phyloP scores from a whole-genome alignment of 768 basidiomycete species.

The Plicaturopsis crispa region DNA sequence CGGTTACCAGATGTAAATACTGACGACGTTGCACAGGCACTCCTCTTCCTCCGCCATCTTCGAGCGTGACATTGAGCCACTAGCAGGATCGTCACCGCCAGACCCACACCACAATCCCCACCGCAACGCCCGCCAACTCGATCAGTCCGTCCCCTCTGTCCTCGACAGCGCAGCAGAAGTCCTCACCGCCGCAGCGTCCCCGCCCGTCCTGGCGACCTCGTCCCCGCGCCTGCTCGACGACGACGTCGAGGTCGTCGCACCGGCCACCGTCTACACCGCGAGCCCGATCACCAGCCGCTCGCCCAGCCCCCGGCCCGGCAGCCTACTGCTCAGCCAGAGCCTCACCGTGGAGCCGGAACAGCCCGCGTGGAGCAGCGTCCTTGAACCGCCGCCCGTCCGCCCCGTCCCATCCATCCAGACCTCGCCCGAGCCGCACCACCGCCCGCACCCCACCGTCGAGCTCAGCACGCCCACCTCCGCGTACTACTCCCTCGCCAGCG shows the following conservation, averaged over 20 bases:
- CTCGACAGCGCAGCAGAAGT: slow-evolving; percentile 78
- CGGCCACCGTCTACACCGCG: slow-evolving; percentile 24
- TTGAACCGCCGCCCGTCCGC: slow-evolving; percentile 10
- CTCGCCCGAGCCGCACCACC: slow-evolving; percentile 3
- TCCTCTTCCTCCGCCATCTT: slow-evolving; percentile 89
- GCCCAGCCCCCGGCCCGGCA: slow-evolving; percentile 49
- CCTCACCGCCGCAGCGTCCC: slow-evolving; percentile 43
- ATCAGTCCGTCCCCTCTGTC: slow-evolving; percentile 78
- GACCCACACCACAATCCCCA: slow-evolving; percentile 49
- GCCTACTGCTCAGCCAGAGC: slow-evolving; percentile 44
- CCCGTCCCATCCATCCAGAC: slow-evolving; percentile 5
- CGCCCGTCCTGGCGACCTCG: slow-evolving; percentile 18
- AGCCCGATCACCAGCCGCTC: slow-evolving; percentile 63
- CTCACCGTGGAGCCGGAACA: slow-evolving; percentile 19
- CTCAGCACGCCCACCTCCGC: slow-evolving; percentile 41
- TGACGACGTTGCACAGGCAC: slow-evolving; percentile 20
- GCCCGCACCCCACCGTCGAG: slow-evolving; percentile 11
- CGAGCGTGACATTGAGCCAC: slow-evolving; percentile 82
- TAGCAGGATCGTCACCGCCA: slow-evolving; percentile 25
- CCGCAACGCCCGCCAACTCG: slow-evolving; percentile 64
- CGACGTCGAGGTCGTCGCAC: slow-evolving; percentile 57
- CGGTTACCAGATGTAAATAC: neutral
- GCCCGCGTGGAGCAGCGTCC: slow-evolving; percentile 17
- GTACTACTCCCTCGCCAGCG: slow-evolving; percentile 31
- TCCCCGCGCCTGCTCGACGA: slow-evolving; percentile 25